A percentile compares a stretch with the other conserved stretches of the same genome.
Evolutionary conservation across 768 basidiomycete genomes (phyloP).

Genomic region (Inosperma sp.): DNA sequence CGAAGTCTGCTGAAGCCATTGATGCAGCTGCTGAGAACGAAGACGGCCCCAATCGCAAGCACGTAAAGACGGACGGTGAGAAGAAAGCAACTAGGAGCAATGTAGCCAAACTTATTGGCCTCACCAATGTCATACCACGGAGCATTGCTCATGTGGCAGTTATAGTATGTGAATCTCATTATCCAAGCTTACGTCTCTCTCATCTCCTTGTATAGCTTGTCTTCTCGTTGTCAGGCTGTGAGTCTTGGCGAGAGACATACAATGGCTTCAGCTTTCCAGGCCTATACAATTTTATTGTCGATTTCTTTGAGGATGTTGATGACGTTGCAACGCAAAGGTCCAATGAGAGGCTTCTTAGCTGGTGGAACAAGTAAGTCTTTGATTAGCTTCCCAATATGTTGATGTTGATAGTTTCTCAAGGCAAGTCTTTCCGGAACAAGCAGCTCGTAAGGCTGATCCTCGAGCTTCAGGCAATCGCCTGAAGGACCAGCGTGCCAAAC

Average conservation of each 20-base stretch:
- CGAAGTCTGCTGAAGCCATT: conserved; percentile 4
- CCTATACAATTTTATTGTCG: conserved; percentile 21
- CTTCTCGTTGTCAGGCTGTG: conserved; percentile 10
- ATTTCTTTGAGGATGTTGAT: conserved; percentile 18
- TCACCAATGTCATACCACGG: conserved; percentile 18
- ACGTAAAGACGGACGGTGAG: neutral
- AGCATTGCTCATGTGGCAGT: conserved; percentile 28
- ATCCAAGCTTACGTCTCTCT: neutral
- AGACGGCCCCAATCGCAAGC: conserved; percentile 1
- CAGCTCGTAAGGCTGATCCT: neutral
- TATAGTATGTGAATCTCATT: conserved; percentile 12
- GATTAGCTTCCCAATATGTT: neutral
- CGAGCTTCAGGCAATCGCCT: neutral
- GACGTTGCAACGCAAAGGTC: neutral
- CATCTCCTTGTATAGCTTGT: conserved; percentile 9
- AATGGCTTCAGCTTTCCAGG: conserved; percentile 15
- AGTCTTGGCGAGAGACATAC: conserved; percentile 11
- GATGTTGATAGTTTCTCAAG: neutral
- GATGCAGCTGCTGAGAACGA: conserved; percentile 2
- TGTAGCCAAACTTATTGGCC: conserved; percentile 12
- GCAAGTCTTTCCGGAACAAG: conserved; percentile 5
- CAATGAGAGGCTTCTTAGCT: conserved; percentile 5
- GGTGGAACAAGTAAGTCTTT: conserved; percentile 18
- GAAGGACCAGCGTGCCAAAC: conserved; percentile 3
- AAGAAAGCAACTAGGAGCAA: conserved; percentile 6